Evolutionary conservation across 108 stramenopile genomes (phyloP).

Genomic region (Craspedostauros australis): DNA sequence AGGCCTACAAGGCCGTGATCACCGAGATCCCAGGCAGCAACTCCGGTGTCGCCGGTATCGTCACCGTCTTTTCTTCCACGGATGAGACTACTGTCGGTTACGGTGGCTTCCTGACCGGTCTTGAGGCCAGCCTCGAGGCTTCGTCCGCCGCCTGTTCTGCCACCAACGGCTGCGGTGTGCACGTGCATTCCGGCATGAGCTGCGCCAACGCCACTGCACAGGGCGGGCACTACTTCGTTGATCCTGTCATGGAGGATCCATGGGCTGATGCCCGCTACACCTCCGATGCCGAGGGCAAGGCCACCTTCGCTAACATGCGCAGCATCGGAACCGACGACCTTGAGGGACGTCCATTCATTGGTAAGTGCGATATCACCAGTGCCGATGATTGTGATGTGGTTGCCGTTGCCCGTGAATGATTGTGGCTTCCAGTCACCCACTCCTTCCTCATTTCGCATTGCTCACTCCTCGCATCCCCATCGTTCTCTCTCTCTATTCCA

Average conservation of each 20-base stretch:
- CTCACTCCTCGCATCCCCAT: not conserved
- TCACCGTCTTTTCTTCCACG: too few species aligned
- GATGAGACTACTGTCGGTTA: not conserved
- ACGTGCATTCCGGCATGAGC: constrained; percentile 20
- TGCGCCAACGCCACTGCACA: constrained; percentile 12
- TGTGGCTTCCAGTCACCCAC: too few species aligned
- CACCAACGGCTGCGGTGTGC: constrained; percentile 21
- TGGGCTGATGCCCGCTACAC: not conserved
- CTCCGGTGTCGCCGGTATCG: too few species aligned
- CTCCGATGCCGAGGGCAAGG: not conserved
- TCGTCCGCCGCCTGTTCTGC: constrained; percentile 5
- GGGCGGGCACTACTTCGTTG: constrained; percentile 7
- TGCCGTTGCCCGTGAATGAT: too few species aligned
- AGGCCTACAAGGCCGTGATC: too few species aligned
- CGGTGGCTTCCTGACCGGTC: not conserved
- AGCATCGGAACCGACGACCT: not conserved
- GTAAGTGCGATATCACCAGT: too few species aligned
- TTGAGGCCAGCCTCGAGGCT: not conserved
- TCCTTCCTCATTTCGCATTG: too few species aligned
- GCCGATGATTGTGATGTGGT: too few species aligned
- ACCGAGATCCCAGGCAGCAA: too few species aligned
- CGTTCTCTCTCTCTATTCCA: not conserved
- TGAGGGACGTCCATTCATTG: constrained; percentile 21
- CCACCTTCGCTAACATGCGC: not conserved
- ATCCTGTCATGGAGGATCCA: not conserved